A percentile compares a stretch with the other conserved stretches of the same genome.
Conservation (phyloP, 2,329 filamentous ascomycete species). For the Colletotrichum cereale region DNA sequence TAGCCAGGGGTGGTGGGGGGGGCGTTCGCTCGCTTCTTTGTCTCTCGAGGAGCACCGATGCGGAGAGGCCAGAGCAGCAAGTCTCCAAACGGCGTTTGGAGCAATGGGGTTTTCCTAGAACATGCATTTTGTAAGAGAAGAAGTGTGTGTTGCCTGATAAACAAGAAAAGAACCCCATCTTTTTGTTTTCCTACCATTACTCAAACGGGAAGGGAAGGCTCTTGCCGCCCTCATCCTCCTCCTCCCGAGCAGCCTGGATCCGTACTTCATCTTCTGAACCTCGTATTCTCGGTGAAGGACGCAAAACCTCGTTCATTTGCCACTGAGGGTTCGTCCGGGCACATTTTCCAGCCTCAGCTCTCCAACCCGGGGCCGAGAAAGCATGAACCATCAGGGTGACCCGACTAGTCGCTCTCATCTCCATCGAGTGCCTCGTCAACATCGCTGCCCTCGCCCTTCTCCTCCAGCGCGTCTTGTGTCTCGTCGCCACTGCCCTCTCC, state of each 20-base stretch:
- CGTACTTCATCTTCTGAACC: not conserved
- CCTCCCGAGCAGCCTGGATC: not conserved
- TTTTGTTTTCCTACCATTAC: not conserved
- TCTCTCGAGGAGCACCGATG: not conserved
- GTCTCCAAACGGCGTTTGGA: not conserved
- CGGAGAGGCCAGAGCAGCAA: not conserved
- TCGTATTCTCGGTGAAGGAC: not conserved
- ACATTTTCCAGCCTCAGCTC: too few relatives aligned
- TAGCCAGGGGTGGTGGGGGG: not conserved
- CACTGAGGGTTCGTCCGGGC: not conserved
- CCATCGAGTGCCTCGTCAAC: constrained; percentile 74
- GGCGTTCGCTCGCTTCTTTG: not conserved
- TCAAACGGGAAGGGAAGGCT: not conserved
- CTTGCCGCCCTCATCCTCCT: not conserved
- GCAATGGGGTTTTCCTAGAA: not conserved
- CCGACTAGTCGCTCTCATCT: constrained; percentile 66
- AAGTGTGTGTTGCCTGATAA: not conserved
- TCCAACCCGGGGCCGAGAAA: not conserved
- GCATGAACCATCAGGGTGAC: not conserved
- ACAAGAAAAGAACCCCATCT: not conserved
- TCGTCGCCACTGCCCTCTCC: constrained; percentile 66
- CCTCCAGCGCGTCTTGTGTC: constrained; percentile 66
- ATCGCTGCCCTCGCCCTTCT: constrained; percentile 60
- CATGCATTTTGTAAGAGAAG: not conserved
- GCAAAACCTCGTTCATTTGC: not conserved